A percentile compares a stretch with the other conserved stretches of the same genome.
Conservation (phyloP, 2,329 filamentous ascomycete genomes). For the Exophiala spinifera region DNA sequence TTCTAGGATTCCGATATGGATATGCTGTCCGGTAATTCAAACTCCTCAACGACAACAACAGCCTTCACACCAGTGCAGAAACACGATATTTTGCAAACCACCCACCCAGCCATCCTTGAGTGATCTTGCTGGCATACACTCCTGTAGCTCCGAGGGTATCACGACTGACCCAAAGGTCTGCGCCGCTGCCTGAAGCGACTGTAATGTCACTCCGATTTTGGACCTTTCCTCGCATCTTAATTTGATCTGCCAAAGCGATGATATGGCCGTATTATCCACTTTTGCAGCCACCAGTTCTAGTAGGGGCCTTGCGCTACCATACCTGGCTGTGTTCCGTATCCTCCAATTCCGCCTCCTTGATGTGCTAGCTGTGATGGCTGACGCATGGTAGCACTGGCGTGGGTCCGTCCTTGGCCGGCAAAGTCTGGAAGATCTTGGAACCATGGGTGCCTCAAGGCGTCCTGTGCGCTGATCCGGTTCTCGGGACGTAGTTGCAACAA, state of each 20-base stretch:
- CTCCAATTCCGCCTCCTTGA: slow-evolving; percentile 19
- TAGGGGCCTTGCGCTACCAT: slow-evolving; percentile 23
- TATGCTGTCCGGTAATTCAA: too few species aligned
- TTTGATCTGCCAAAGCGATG: neutral
- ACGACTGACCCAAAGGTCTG: neutral
- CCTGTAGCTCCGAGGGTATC: slow-evolving; percentile 7
- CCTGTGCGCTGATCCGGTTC: slow-evolving; percentile 80
- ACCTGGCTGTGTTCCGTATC: slow-evolving; percentile 26
- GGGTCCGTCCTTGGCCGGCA: slow-evolving; percentile 17
- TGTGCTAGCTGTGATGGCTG: slow-evolving; percentile 19
- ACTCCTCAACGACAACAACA: too few species aligned
- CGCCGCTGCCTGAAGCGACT: too few species aligned
- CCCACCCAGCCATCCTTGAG: too few species aligned
- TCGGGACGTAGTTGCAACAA: slow-evolving; percentile 94
- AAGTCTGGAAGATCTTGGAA: slow-evolving; percentile 61
- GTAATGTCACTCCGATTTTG: too few species aligned
- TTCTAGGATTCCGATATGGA: neutral
- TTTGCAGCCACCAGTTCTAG: neutral
- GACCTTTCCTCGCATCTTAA: neutral
- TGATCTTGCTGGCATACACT: too few species aligned
- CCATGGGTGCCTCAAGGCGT: slow-evolving; percentile 88
- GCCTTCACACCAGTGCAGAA: too few species aligned
- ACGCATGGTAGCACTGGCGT: slow-evolving; percentile 20
- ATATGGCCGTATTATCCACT: neutral
- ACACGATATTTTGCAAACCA: too few species aligned